Evolutionary conservation across 495 filamentous ascomycete genomes (phyloP).

Genomic region (Hypoxylon rickii): DNA sequence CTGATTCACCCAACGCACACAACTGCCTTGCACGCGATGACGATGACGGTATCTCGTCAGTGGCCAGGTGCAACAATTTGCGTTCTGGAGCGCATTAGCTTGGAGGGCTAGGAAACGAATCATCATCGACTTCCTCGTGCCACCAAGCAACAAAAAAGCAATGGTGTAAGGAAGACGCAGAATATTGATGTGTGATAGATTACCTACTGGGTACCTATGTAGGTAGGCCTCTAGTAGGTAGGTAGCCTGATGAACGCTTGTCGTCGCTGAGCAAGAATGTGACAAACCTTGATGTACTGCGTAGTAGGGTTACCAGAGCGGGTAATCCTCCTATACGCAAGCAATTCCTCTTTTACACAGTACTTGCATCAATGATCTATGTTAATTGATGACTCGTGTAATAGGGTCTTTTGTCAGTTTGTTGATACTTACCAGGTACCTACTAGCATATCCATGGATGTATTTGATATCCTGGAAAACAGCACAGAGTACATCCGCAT

Average conservation of each 20-base stretch:
- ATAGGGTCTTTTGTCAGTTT: no score
- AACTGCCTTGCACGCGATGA: slow-evolving; percentile 18
- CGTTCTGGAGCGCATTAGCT: slow-evolving; percentile 33
- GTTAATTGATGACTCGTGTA: no score
- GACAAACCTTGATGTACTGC: no score
- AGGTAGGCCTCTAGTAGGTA: no score
- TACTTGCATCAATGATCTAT: no score
- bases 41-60: slow-evolving; percentile 23
- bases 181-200: no score
- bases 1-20: slow-evolving; percentile 25
- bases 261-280: slow-evolving; percentile 2
- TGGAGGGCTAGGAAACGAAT: slow-evolving; percentile 21
- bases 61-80: slow-evolving; percentile 30
- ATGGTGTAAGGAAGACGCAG: background rate
- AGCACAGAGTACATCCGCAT: no score
- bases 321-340: slow-evolving; percentile 22
- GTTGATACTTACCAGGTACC: background rate
- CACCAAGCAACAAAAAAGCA: slow-evolving; percentile 1
- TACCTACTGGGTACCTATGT: no score
- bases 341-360: no score
- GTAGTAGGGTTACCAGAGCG: slow-evolving; percentile 27
- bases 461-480: no score
- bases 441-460: background rate
- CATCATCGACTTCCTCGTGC: background rate
- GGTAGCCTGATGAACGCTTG: no score